A percentile compares a stretch with the other conserved stretches of the same genome.
Conservation (phyloP, 73 alveolate genomes). For the Paramecium sonneborni region DNA sequence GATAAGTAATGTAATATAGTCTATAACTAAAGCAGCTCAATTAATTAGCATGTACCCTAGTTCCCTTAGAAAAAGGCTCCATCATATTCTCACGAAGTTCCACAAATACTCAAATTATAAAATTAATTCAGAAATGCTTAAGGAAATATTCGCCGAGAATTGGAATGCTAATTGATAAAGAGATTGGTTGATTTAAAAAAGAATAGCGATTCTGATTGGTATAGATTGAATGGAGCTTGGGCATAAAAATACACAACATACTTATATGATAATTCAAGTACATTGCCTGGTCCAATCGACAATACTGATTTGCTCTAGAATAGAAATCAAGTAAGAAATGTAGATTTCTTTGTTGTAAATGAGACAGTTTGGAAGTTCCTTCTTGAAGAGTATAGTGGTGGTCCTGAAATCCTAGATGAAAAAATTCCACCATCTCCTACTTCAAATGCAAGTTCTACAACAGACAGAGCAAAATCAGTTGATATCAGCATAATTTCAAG, state of each 20-base stretch:
- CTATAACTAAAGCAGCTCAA: conserved; percentile 12
- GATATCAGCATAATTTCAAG: conserved; percentile 8
- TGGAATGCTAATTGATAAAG: background rate
- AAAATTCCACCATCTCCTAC: background rate
- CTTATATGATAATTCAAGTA: conserved; percentile 20
- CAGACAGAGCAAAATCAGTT: conserved; percentile 12
- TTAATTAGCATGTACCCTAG: conserved; percentile 19
- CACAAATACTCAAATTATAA: background rate
- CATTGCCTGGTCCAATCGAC: conserved; percentile 33
- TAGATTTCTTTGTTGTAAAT: conserved; percentile 6
- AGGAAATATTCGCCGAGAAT: conserved; percentile 13
- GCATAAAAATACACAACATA: conserved; percentile 28
- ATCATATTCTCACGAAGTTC: conserved; percentile 5
- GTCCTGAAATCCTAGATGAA: conserved; percentile 33
- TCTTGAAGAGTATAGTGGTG: conserved; percentile 29
- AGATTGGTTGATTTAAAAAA: background rate
- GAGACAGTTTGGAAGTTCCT: conserved; percentile 39
- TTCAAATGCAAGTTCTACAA: background rate
- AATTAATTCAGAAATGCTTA: conserved; percentile 22
- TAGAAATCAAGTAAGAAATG: background rate
- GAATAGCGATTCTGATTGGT: background rate
- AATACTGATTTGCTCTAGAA: background rate
- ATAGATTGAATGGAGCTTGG: conserved; percentile 20
- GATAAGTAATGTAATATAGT: conserved; percentile 5
- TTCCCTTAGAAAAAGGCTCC: conserved; percentile 46